phyloP scores from a whole-genome alignment of 257 asterid species.

The Linderniella brevidens region DNA sequence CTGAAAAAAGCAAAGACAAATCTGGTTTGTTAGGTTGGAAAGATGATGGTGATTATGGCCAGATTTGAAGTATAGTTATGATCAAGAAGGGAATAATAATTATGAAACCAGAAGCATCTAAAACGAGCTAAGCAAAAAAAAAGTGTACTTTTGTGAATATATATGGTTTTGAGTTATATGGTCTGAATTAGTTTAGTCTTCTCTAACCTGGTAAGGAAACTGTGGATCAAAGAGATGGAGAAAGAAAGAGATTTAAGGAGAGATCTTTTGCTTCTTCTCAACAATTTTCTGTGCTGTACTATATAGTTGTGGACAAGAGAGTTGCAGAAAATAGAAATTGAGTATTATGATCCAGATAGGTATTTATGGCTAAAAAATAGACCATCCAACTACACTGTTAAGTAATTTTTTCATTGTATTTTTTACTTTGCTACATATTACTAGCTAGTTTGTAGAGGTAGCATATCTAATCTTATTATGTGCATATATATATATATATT shows the following conservation, averaged over 20 bases:
- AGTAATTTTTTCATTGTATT: too few relatives aligned
- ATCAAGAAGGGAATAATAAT: constrained; percentile 16
- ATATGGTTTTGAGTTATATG: too few relatives aligned
- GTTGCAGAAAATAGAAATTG: constrained; percentile 53
- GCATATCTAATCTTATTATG: too few relatives aligned
- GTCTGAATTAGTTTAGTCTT: too few relatives aligned
- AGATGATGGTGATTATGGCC: constrained; percentile 19
- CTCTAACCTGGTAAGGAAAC: constrained; percentile 23
- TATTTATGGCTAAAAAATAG: too few relatives aligned
- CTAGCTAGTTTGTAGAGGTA: too few relatives aligned
- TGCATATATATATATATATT: too few relatives aligned
- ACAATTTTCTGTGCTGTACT: constrained; percentile 12
- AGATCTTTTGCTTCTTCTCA: constrained; percentile 10
- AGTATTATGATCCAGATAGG: too few relatives aligned
- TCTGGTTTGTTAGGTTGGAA: too few relatives aligned
- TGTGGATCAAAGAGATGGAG: constrained; percentile 4
- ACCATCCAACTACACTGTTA: too few relatives aligned
- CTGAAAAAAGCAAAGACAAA: constrained; percentile 20
- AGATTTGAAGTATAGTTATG: constrained; percentile 10
- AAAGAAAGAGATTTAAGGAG: constrained; percentile 9
- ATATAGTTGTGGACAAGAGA: constrained; percentile 24
- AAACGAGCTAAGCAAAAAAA: constrained; percentile 27
- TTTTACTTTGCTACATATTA: too few relatives aligned
- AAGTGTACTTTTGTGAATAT: neutral
- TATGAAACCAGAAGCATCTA: constrained; percentile 6